Percentiles rank a stretch among this genome's conserved stretches.
phyloP scores from a whole-genome alignment of 768 basidiomycete genomes.

The Clitopilus passeckerianus region DNA sequence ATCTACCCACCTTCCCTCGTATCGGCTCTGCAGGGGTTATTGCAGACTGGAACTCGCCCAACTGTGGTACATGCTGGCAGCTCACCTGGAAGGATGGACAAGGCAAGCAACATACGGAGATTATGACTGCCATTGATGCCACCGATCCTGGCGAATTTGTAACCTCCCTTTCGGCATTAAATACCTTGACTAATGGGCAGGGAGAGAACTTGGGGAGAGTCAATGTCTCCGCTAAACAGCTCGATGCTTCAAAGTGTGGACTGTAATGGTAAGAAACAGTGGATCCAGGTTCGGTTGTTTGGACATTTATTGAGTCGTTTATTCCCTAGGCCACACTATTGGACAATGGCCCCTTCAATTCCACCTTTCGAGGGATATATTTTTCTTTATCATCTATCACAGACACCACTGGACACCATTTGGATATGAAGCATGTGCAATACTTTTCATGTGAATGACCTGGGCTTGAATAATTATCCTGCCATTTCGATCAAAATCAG shows the following conservation, averaged over 20 bases:
- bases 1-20: constrained; percentile 38
- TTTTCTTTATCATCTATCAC: no score
- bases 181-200: constrained; percentile 8
- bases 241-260: constrained; percentile 18
- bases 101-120: constrained; percentile 20
- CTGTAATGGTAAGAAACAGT: constrained; percentile 4
- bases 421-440: no score
- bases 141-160: constrained; percentile 29
- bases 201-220: constrained; percentile 20
- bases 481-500: no score
- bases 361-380: no score
- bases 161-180: constrained; percentile 3
- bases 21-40: constrained; percentile 39
- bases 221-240: constrained; percentile 13
- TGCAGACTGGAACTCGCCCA: constrained; percentile 29
- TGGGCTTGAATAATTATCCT: no score
- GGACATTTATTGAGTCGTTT: neutral
- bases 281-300: neutral
- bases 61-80: constrained; percentile 45
- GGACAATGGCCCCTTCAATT: no score
- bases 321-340: no score
- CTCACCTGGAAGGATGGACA: constrained; percentile 24
- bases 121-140: constrained; percentile 35
- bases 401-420: no score
- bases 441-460: no score